Base-by-base conservation (phyloP, 2,329 filamentous ascomycete genomes). In the Trichoderma koningiopsis region DNA sequence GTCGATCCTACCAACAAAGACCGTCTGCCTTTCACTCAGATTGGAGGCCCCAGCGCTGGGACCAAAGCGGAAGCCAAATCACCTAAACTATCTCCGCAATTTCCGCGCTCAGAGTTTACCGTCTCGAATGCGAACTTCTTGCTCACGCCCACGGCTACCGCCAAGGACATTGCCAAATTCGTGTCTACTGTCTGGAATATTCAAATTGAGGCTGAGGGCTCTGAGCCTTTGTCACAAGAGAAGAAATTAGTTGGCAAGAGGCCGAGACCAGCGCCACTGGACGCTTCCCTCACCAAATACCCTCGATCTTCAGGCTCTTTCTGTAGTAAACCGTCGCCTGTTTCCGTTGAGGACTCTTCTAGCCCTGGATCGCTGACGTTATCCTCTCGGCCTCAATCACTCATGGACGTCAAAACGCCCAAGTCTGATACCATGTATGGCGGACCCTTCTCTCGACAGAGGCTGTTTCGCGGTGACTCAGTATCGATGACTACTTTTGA, bases 41-140 rank as follows among this genome's bases (percentile, higher is more conserved):
- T 82, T n/a, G 77, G 80, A 4, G 81, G 80, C 0, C 74, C 72
- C 22, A 78, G 76, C 6, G 75, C 79, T 43, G 75, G 71, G 19
- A 74, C 71, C 33, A 72, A 75, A 43, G 72, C 76, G 1, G 74
- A 76, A 47, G 70, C 68, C 49, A 73, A 71, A 57, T 55, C 75
- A 8, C 65, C 74, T 6, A 70, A 74, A 13, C 71, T 76, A 7
- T 73, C 73, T 16, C 73, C 73, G n/a, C 73, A 71, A 37, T 74
- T 77, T 11, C 74, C 74, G 14, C 55, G 43, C 52, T 73, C 75
- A 11, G 77, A 77, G 35, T 72, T 77, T 7, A 78, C 79, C 0
- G 81, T 86, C 31, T 83, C 84, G 0, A 84, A 84, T 68, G 86
- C 85, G 53, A 87, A 89, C 74, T 88, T 86, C 72, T 79, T 89